Percentiles rank a stretch among this genome's conserved stretches.
These are phyloP conservation scores for Marasmius tenuissimus DNA, from an alignment of 1,284 basidiomycete species.

Conservation along the genomic window DNA sequence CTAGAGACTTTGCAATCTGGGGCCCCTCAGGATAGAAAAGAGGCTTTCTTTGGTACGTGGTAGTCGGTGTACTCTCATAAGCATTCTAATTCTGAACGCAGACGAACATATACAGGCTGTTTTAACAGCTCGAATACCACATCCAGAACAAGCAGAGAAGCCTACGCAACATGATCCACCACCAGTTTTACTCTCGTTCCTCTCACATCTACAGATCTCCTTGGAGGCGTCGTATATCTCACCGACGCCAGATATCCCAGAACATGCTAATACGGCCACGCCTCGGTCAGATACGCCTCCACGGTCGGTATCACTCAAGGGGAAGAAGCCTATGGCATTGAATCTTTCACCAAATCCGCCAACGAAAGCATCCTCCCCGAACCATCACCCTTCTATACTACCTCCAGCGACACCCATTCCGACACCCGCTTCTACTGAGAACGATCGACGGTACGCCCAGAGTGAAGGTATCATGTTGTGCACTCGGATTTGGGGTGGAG, in stretches of 20 bases:
- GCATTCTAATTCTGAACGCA: conserved; percentile 20
- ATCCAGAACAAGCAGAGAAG: conserved; percentile 30
- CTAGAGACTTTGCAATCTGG: neutral
- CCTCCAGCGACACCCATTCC: conserved; percentile 78
- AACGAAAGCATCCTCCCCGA: conserved; percentile 20
- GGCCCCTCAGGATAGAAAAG: neutral
- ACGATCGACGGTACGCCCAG: conserved; percentile 71
- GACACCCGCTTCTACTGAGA: conserved; percentile 63
- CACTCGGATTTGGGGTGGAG: conserved; percentile 67
- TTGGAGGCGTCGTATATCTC: conserved; percentile 84
- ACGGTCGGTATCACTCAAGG: conserved; percentile 40
- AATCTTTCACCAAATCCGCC: conserved; percentile 21
- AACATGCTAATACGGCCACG: conserved; percentile 30
- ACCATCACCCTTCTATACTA: conserved; percentile 60
- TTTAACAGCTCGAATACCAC: conserved; percentile 54
- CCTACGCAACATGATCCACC: conserved; percentile 48
- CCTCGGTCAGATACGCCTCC: conserved; percentile 45
- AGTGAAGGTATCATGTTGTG: conserved; percentile 76
- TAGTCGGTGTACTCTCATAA: neutral
- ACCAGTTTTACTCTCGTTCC: conserved; percentile 55
- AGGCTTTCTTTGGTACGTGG: neutral
- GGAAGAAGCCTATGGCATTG: conserved; percentile 21
- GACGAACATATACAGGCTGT: conserved; percentile 77
- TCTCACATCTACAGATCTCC: conserved; percentile 74
- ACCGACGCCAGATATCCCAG: conserved; percentile 30